Percentiles rank a stretch among this genome's conserved stretches.
These are phyloP conservation scores for Trichoderma brevicompactum DNA, from an alignment of 2,329 filamentous ascomycete species.

Conservation along the genomic window DNA sequence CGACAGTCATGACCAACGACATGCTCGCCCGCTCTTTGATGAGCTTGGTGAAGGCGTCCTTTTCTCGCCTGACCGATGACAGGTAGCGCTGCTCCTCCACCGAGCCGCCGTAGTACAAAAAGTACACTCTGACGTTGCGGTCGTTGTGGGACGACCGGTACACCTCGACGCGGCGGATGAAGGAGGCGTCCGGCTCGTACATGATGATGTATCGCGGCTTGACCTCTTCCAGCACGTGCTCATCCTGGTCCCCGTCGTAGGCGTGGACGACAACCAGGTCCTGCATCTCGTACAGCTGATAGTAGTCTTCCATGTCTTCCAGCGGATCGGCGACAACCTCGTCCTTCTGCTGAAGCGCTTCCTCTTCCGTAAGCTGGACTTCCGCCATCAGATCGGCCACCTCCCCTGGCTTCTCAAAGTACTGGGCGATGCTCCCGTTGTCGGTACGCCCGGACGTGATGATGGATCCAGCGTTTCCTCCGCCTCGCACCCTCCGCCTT, in stretches of 20 bases:
- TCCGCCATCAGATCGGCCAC: constrained; percentile 82
- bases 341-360: constrained; percentile 70
- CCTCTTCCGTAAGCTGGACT: constrained; percentile 77
- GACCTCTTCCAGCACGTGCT: constrained; percentile 92
- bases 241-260: constrained; percentile 94
- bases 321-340: constrained; percentile 77
- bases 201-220: constrained; percentile 95
- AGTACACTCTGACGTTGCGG: constrained; percentile 88
- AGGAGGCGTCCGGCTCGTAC: constrained; percentile 95
- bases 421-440: constrained; percentile 74
- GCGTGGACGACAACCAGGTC: constrained; percentile 88
- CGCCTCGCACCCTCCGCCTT: constrained; percentile 80
- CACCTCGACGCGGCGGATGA: constrained; percentile 92
- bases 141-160: constrained; percentile 94
- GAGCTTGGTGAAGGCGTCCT: constrained; percentile 91
- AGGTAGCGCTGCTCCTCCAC: constrained; percentile 96
- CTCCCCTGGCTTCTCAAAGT: constrained; percentile 81
- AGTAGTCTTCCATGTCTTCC: constrained; percentile 90
- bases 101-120: constrained; percentile 92
- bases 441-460: constrained; percentile 62
- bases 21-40: constrained; percentile 94
- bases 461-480: constrained; percentile 61
- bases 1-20: constrained; percentile 82
- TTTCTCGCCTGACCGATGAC: constrained; percentile 87
- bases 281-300: constrained; percentile 87